Percentiles rank a stretch among this genome's conserved stretches.
phyloP scores from a whole-genome alignment of 352 stramenopile species.

The Saprolegnia parasitica region DNA sequence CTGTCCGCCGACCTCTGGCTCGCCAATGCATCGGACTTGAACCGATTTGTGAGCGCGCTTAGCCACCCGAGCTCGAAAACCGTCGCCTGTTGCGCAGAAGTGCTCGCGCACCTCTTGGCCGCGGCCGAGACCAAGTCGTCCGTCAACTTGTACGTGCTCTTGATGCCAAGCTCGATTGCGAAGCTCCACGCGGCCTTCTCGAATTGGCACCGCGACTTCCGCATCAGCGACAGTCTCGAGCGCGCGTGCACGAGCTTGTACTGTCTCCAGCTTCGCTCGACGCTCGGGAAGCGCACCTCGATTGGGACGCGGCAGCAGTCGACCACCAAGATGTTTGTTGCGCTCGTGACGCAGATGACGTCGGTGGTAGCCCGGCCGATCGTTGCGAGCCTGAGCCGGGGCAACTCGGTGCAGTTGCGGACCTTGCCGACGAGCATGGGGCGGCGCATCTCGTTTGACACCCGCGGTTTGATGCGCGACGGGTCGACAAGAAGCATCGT shows the following conservation, averaged over 20 bases:
- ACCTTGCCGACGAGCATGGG: too few relatives aligned
- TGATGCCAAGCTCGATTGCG: constrained; percentile 19
- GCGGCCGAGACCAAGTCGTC: neutral
- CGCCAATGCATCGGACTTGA: neutral
- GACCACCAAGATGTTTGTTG: neutral
- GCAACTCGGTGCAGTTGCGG: too few relatives aligned
- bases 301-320: neutral
- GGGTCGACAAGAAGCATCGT: too few relatives aligned
- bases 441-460: too few relatives aligned
- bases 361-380: too few relatives aligned
- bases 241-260: constrained; percentile 9
- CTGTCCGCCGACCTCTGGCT: constrained; percentile 16
- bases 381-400: too few relatives aligned
- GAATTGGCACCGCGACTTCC: constrained; percentile 15
- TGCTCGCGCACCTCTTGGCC: constrained; percentile 2
- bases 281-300: neutral
- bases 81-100: constrained; percentile 2
- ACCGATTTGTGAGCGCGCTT: constrained; percentile 4
- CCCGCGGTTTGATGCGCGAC: too few relatives aligned
- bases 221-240: constrained; percentile 14
- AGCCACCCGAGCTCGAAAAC: constrained; percentile 9
- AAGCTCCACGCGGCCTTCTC: constrained; percentile 8
- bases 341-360: neutral
- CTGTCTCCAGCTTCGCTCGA: neutral
- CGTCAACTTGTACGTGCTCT: constrained; percentile 21